Evolutionary conservation across 352 stramenopile genomes (phyloP).

Genomic region (Globisporangium echinulatum): DNA sequence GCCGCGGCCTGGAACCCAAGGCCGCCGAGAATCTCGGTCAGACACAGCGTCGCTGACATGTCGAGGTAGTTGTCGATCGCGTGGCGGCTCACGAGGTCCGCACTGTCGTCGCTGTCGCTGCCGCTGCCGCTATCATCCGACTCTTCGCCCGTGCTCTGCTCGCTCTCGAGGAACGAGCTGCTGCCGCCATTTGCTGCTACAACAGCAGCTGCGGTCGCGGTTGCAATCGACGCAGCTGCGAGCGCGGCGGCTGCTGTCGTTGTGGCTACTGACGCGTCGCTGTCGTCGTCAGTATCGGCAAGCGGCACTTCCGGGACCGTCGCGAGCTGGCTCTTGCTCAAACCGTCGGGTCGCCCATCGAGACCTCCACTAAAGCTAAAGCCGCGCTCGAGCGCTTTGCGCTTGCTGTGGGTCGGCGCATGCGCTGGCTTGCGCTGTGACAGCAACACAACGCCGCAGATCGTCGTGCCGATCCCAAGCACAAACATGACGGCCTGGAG

Average conservation of each 20-base stretch:
- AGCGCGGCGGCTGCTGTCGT: not conserved
- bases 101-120: constrained; percentile 13
- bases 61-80: constrained; percentile 84
- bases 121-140: constrained; percentile 25
- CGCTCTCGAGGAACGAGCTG: constrained; percentile 29
- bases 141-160: constrained; percentile 29
- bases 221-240: not conserved
- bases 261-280: not conserved
- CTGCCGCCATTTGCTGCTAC: not conserved
- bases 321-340: constrained; percentile 7
- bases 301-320: constrained; percentile 19
- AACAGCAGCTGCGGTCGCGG: not conserved
- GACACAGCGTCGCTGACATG: constrained; percentile 68
- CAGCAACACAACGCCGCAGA: constrained; percentile 79
- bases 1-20: constrained; percentile 51
- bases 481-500: constrained; percentile 79
- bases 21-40: constrained; percentile 57
- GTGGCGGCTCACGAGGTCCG: constrained; percentile 54
- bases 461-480: constrained; percentile 72
- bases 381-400: constrained; percentile 50
- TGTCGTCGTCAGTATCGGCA: constrained; percentile 7
- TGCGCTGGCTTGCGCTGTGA: constrained; percentile 58
- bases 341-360: constrained; percentile 23
- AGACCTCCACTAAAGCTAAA: constrained; percentile 47
- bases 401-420: constrained; percentile 32